Percentiles rank a stretch among this genome's conserved stretches.
These are phyloP conservation scores for Tetrapisispora pingtungensis DNA, from an alignment of 805 yeast species.

Conservation along the genomic window DNA sequence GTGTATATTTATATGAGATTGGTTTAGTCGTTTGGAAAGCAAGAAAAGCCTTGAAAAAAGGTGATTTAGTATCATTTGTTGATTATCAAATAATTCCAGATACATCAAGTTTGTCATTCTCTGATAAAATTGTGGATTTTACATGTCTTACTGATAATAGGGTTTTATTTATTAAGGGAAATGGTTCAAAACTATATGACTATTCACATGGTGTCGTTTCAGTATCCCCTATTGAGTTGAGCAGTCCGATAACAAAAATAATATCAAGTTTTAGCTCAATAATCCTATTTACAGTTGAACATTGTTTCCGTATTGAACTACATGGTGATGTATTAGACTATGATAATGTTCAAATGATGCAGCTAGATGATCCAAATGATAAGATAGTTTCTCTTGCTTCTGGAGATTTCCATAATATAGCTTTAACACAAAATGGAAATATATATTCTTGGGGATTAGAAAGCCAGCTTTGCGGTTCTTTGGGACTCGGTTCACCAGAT, in stretches of 20 bases:
- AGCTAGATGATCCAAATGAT: conserved; percentile 30
- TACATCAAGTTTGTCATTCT: conserved; percentile 30
- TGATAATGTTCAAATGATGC: conserved; percentile 9
- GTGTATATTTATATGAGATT: conserved; percentile 36
- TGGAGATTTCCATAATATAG: conserved; percentile 66
- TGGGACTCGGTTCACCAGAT: conserved; percentile 47
- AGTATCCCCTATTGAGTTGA: background rate
- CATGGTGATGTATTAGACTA: conserved; percentile 10
- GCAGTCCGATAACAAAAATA: conserved; percentile 37
- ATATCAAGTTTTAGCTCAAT: conserved; percentile 46
- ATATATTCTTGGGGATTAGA: conserved; percentile 63
- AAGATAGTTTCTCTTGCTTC: conserved; percentile 47
- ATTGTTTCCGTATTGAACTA: conserved; percentile 24
- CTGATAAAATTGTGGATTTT: conserved; percentile 40
- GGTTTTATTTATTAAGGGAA: conserved; percentile 39
- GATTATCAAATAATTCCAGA: conserved; percentile 34
- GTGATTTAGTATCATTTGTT: conserved; percentile 30
- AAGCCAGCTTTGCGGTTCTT: conserved; percentile 50
- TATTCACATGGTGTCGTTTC: conserved; percentile 16
- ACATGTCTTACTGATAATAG: conserved; percentile 39
- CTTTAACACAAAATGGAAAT: conserved; percentile 48
- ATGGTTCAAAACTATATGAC: conserved; percentile 34
- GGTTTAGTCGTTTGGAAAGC: conserved; percentile 54
- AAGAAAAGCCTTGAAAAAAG: conserved; percentile 25
- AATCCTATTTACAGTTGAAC: conserved; percentile 46